Conservation (phyloP, 441 rosid species). For the Aquilaria agallochum region DNA sequence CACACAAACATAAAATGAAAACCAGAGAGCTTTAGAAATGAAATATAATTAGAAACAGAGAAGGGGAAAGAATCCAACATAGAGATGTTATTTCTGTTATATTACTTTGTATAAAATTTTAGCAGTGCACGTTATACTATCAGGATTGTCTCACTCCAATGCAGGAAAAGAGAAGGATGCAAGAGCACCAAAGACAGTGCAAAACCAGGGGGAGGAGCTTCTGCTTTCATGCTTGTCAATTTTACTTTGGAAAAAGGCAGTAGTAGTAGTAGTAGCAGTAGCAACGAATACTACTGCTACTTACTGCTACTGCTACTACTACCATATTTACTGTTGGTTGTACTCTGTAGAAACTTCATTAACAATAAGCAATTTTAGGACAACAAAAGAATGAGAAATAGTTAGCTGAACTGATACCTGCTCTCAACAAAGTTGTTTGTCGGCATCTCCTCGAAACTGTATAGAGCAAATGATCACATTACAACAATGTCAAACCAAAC, state of each 20-base stretch:
- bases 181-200: too few relatives aligned
- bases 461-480: constrained; percentile 18
- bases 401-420: constrained; percentile 47
- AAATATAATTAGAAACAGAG: not conserved
- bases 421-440: constrained; percentile 94
- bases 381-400: constrained; percentile 1
- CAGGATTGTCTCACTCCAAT: too few relatives aligned
- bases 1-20: constrained; percentile 2
- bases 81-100: too few relatives aligned
- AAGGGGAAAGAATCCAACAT: not conserved
- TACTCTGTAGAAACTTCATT: constrained; percentile 8
- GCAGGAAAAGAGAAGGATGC: too few relatives aligned
- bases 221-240: too few relatives aligned
- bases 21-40: not conserved
- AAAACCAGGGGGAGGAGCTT: too few relatives aligned
- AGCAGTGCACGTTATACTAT: too few relatives aligned
- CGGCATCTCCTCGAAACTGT: constrained; percentile 98
- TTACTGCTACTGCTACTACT: too few relatives aligned
- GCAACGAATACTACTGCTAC: too few relatives aligned
- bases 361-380: constrained; percentile 10
- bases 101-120: not conserved
- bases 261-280: too few relatives aligned
- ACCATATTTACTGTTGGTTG: too few relatives aligned
- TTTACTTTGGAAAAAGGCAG: too few relatives aligned
- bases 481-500: constrained; percentile 16